These are phyloP conservation scores for Arthrobotrys iridis DNA, from an alignment of 2,329 filamentous ascomycete genomes.

Conservation along the genomic window DNA sequence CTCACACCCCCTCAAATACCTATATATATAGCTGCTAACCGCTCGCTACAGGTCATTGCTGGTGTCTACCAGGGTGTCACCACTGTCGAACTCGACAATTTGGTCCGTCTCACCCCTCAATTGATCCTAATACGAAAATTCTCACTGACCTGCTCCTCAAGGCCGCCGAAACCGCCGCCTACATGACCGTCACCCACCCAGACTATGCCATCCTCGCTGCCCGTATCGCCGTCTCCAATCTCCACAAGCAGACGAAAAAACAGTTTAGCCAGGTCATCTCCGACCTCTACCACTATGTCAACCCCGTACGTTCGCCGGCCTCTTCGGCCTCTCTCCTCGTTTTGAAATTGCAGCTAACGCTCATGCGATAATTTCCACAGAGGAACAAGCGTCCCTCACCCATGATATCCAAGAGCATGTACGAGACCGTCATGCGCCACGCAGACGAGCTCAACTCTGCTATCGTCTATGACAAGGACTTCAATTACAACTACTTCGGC, in stretches of 20 bases:
- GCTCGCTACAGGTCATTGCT: constrained; percentile 75
- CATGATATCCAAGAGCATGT: constrained; percentile 93
- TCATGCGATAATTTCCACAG: constrained; percentile 49
- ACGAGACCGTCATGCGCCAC: constrained; percentile 93
- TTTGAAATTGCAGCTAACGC: neutral
- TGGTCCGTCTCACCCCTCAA: constrained; percentile 71
- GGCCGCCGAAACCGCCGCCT: constrained; percentile 98
- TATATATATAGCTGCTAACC: neutral
- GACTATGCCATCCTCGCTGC: constrained; percentile 98
- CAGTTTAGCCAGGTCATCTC: constrained; percentile 96
- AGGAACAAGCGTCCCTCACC: constrained; percentile 84
- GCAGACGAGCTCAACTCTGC: constrained; percentile 97
- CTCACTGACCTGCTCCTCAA: constrained; percentile 62
- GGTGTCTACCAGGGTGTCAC: constrained; percentile 99
- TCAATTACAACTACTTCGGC: constrained; percentile 99
- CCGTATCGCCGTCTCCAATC: constrained; percentile 97
- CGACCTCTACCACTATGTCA: constrained; percentile 94
- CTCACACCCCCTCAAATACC: no score
- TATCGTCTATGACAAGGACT: constrained; percentile 98
- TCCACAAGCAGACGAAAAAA: constrained; percentile 99
- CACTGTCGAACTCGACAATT: constrained; percentile 93
- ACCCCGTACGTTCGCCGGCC: constrained; percentile 69
- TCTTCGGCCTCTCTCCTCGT: no score
- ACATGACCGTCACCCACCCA: constrained; percentile 99
- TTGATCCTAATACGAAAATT: neutral